Evolutionary conservation across 1,284 basidiomycete species (phyloP), one percentile per base, ranked within the genome.

Genomic region (Prillingera fragicola): DNA sequence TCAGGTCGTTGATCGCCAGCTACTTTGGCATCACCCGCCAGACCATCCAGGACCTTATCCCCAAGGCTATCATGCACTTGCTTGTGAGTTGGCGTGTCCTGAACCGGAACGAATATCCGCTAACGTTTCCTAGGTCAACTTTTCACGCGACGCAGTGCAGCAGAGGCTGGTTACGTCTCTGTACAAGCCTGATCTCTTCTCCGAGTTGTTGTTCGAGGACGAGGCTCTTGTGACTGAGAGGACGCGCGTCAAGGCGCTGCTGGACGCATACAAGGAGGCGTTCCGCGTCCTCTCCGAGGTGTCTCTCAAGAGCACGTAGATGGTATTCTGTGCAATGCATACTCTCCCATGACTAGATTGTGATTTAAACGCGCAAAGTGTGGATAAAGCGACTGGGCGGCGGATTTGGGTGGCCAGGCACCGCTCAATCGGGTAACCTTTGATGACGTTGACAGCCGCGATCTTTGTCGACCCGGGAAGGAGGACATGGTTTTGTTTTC

Each of bases 1-100:
- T 99, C 64, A 83, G 92, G 41, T 87, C 86, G 3, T 79, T 98
- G 55, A 98, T 99, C 65, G 80, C 83, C 22, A 90, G 87, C 13
- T 98, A 99, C 77, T 99, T 99, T 74, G 78, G 79, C 54, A 98
- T 99, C 68, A 87, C 95, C 17, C 83, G 95, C 26, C 90, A 96
- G 69, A 87, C 84, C 60, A 97, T 99, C 56, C 89, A 97, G 64
- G 95, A 98, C 69, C 78, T 97, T 50, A 82, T 98, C 15, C 95
- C 95, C 27, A 99, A 99, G 73, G 87, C 90, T 15, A 84, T 91
- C 73, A 92, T 92, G 87, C 89, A 91, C 73, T 51, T 72, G 14
- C 54, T 72, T 33, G 70, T 65, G 38, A 52, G 63, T 62, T 1
- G 8, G 10, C 10, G n/a, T n/a, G n/a, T n/a, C 18, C 15, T 6